Base-by-base conservation (phyloP, 2,329 filamentous ascomycete species). In the Magnaporthiopsis rhizophila region DNA sequence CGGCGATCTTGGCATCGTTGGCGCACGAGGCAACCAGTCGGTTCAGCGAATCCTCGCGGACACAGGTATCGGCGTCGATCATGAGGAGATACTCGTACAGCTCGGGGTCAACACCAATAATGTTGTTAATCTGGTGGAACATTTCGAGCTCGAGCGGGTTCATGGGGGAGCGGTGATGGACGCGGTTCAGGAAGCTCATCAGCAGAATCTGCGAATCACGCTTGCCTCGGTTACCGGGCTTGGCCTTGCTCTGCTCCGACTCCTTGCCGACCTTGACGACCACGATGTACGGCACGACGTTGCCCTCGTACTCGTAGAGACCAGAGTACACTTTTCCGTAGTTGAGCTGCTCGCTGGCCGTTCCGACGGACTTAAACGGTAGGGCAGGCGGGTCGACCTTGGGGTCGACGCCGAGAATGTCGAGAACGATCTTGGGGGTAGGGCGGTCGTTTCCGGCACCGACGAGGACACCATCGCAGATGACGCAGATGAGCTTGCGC, bases 41-140 rank as follows among this genome's bases (percentile, higher is more conserved):
- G 75, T 96, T 99, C 57, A 97, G 82, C 0, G 94, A 91, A 75
- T 99, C 95, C 73, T 97, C 92, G 66, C 86, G 86, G 65, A 99
- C 95, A 75, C 88, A 91, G 3, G 95, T 99, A 83, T 99, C 95
- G 72, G 95, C 95, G 77, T 99, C 95, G 67, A 99, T 89, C 93
- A 97, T 97, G 69, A 99, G 83, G 64, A 98, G 82, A 71, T 97
- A 99, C 75, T 99, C 95, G 74, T 99, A 99, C 21, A 99, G 83
- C 74, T 97, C 93, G 3, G 95, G 95, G 71, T 99, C 93, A 21
- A 99, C 95, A 71, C 95, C 95, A 67, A 99, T 99, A 70, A 99
- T 91, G 74, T 99, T 99, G 83, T 97, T 97, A 80, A 99, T 92
- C 75, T 99, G 95, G 73, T 99, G 95, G 81, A 97, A 98, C 83